Evolutionary conservation across 345 rosid species (phyloP).

Genomic region (Capsella bursapastoris): DNA sequence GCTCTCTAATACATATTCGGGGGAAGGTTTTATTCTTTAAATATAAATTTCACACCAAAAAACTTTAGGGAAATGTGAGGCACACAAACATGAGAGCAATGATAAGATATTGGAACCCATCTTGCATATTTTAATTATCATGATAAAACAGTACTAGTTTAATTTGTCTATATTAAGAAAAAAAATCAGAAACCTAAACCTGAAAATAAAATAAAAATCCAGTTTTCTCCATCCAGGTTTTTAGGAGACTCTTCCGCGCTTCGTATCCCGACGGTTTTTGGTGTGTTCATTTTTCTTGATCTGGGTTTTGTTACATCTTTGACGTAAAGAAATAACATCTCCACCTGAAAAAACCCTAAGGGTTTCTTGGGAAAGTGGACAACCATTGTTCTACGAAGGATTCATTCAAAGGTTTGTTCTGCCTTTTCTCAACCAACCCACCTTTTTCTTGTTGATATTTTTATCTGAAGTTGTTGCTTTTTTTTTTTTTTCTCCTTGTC

Average conservation of each 20-base stretch:
- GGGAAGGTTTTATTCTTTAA: not conserved
- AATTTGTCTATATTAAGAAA: slow-evolving; percentile 44
- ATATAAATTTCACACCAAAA: slow-evolving; percentile 17
- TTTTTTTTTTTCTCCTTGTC: not conserved
- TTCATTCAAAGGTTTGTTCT: slow-evolving; percentile 35
- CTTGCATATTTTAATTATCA: slow-evolving; percentile 17
- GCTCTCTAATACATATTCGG: slow-evolving; percentile 3
- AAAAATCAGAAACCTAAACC: slow-evolving; percentile 40
- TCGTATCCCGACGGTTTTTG: slow-evolving; percentile 31
- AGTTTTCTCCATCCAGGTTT: slow-evolving; percentile 35
- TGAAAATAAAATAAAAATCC: slow-evolving; percentile 31
- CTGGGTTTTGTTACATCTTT: slow-evolving; percentile 36
- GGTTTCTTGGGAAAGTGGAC: slow-evolving; percentile 34
- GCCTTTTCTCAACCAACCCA: slow-evolving; percentile 7
- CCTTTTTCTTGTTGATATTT: not conserved
- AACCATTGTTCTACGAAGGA: slow-evolving; percentile 27
- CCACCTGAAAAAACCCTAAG: slow-evolving; percentile 34
- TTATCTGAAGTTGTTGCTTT: not conserved
- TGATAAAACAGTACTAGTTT: slow-evolving; percentile 29
- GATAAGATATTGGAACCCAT: slow-evolving; percentile 33
- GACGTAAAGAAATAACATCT: not conserved
- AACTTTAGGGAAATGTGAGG: slow-evolving; percentile 39
- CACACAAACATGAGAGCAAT: slow-evolving; percentile 39
- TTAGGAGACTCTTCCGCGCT: slow-evolving; percentile 30
- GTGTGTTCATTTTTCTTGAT: slow-evolving; percentile 18